Conservation (phyloP, 495 filamentous ascomycete genomes). For the Lindgomyces ingoldianus region DNA sequence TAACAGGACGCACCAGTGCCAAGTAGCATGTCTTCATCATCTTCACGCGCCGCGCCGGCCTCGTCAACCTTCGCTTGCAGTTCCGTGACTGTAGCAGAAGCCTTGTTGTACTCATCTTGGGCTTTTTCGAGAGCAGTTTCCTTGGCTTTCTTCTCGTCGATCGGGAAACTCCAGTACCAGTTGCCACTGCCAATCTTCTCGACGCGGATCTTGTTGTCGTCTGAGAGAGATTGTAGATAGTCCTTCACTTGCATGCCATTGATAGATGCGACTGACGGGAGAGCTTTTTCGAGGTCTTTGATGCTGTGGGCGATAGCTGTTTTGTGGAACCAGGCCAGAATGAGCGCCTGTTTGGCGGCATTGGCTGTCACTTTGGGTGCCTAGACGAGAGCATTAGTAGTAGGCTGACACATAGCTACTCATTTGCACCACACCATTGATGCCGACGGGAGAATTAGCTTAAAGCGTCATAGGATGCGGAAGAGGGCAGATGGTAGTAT, state of each 20-base stretch:
- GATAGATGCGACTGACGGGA: conserved; percentile 68
- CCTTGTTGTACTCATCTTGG: conserved; percentile 57
- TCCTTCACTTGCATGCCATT: conserved; percentile 71
- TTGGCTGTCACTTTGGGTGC: conserved; percentile 63
- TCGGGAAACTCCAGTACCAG: conserved; percentile 78
- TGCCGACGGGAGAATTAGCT: not conserved
- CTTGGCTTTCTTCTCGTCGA: conserved; percentile 60
- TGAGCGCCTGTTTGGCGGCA: conserved; percentile 61
- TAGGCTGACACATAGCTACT: not conserved
- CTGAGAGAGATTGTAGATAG: conserved; percentile 62
- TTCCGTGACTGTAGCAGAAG: conserved; percentile 44
- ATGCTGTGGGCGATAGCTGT: conserved; percentile 67
- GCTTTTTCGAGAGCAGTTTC: conserved; percentile 53
- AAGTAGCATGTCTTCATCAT: conserved; percentile 45
- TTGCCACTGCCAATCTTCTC: conserved; percentile 82
- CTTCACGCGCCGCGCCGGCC: conserved; percentile 48
- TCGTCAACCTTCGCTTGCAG: conserved; percentile 49
- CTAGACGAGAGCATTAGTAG: conserved; percentile 28
- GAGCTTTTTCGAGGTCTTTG: conserved; percentile 72
- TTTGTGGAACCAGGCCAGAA: conserved; percentile 64
- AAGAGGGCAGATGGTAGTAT: not conserved
- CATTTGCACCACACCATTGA: not conserved
- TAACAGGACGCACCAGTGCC: conserved; percentile 9
- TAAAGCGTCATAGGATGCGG: too few relatives aligned
- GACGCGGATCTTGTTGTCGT: conserved; percentile 67